Evolutionary conservation across 140 eudicot species (phyloP), one percentile per base, ranked within the genome.

Genomic region (Flaveria floridana): DNA sequence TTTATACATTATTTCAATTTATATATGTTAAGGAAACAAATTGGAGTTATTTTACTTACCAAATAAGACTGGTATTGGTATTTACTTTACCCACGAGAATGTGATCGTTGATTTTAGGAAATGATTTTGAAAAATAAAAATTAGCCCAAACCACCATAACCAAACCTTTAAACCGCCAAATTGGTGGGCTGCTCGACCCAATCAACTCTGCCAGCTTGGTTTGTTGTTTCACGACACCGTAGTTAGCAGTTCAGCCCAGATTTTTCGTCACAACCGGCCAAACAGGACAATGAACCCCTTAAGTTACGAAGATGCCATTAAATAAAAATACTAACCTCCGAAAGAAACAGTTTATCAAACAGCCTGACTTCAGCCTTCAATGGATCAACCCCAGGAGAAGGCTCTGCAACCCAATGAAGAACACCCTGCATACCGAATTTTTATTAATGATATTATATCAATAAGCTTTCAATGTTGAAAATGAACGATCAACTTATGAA

Each of bases 341-440:
- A 88, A 23, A 28, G 79, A 68, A 94, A 94, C 75, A 94, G 79
- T 76, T 75, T 94, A 53, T 88, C 94, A 55, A 94, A 91, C 66
- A 91, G 81, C 85, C 99, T 87, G 81, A 94, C 97, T 82, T 94
- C 99, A 74, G 91, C 96, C 84, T 76, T 88, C 26, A 91, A 84
- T 26, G 97, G 99, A 30, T 91, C 86, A 64, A 86, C 84, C 55
- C 97, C 97, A 41, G 96, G 92, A 62, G 96, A 78, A 61, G 90
- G 87, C 74, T 91, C 92, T 21, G 97, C 91, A 57, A 89, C 96
- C 99, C 99, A 95, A 80, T 91, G 99, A 76, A 95, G 89, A 78
- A 94, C 96, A 21, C 99, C 99, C 99, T 90, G 85, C 59, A 81
- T 14, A 75, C 48, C 44, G 6, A 52, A 64, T 0, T 12, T 16